phyloP scores from a whole-genome alignment of 1,284 basidiomycete species.

The Cutaneotrichosporon mucoides region DNA sequence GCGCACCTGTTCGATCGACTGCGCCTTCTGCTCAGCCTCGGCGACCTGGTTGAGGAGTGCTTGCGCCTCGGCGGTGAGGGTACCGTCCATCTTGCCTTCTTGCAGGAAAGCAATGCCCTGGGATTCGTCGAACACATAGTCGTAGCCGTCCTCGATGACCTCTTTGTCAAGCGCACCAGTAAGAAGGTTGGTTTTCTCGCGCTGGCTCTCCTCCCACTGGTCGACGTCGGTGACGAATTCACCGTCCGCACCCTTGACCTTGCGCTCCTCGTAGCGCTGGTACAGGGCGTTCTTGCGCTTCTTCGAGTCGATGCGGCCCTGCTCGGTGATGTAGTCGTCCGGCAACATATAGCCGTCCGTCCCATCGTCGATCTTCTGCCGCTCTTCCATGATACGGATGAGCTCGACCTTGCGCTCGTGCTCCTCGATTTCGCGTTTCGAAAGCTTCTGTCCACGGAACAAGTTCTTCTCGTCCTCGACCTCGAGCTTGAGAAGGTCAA shows the following conservation, averaged over 20 bases:
- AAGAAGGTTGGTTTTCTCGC: constrained; percentile 79
- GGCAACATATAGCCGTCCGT: constrained; percentile 91
- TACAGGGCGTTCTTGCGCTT: constrained; percentile 92
- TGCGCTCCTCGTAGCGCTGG: constrained; percentile 87
- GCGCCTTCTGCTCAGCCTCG: constrained; percentile 84
- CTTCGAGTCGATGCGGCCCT: constrained; percentile 97
- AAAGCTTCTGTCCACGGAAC: constrained; percentile 75
- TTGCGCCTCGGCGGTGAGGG: constrained; percentile 81
- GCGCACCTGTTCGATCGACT: constrained; percentile 80
- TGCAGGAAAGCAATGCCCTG: constrained; percentile 95
- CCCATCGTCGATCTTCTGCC: constrained; percentile 87
- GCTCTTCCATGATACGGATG: constrained; percentile 84
- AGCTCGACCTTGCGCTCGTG: constrained; percentile 91
- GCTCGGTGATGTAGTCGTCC: constrained; percentile 96
- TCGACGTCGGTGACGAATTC: constrained; percentile 95
- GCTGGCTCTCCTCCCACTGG: constrained; percentile 91
- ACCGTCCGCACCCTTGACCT: constrained; percentile 65
- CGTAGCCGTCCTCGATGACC: constrained; percentile 71
- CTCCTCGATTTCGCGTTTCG: constrained; percentile 74
- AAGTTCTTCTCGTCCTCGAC: constrained; percentile 87
- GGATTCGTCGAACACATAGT: constrained; percentile 97
- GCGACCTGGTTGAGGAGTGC: constrained; percentile 83
- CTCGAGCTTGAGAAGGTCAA: constrained; percentile 87
- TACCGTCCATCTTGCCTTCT: constrained; percentile 70
- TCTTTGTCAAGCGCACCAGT: constrained; percentile 84